Evolutionary conservation across 306 rosid genomes (phyloP).

Genomic region (Cucurbita argyrosperma): DNA sequence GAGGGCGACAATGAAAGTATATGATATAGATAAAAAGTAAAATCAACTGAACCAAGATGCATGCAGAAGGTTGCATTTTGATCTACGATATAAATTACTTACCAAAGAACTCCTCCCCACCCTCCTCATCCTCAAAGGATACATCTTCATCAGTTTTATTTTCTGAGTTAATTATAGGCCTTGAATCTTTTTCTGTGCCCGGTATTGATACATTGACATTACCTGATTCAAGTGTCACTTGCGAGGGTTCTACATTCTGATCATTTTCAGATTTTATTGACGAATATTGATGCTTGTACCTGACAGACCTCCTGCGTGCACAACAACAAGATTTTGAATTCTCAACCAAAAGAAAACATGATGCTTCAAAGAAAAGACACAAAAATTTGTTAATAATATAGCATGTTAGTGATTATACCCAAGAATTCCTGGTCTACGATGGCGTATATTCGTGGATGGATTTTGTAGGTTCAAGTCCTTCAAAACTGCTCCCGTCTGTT

Average conservation of each 20-base stretch:
- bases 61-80: neutral
- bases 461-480: conserved; percentile 26
- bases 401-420: conserved; percentile 19
- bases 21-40: neutral
- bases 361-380: neutral
- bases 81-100: conserved; percentile 2
- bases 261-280: conserved; percentile 9
- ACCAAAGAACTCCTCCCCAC: conserved; percentile 32
- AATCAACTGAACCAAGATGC: neutral
- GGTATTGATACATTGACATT: conserved; percentile 16
- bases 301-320: conserved; percentile 34
- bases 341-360: conserved; percentile 8
- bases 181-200: conserved; percentile 13
- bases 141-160: conserved; percentile 10
- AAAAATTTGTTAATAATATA: conserved; percentile 1
- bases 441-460: conserved; percentile 23
- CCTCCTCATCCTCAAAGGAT: conserved; percentile 18
- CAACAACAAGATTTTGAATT: conserved; percentile 11
- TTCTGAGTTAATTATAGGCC: conserved; percentile 15
- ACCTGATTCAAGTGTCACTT: conserved; percentile 28
- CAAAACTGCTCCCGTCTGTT: conserved; percentile 30
- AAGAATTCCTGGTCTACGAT: conserved; percentile 56
- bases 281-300: conserved; percentile 47
- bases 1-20: neutral
- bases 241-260: conserved; percentile 26